These are phyloP conservation scores for Phytopythium helicoides DNA, from an alignment of 352 stramenopile genomes.

Conservation along the genomic window DNA sequence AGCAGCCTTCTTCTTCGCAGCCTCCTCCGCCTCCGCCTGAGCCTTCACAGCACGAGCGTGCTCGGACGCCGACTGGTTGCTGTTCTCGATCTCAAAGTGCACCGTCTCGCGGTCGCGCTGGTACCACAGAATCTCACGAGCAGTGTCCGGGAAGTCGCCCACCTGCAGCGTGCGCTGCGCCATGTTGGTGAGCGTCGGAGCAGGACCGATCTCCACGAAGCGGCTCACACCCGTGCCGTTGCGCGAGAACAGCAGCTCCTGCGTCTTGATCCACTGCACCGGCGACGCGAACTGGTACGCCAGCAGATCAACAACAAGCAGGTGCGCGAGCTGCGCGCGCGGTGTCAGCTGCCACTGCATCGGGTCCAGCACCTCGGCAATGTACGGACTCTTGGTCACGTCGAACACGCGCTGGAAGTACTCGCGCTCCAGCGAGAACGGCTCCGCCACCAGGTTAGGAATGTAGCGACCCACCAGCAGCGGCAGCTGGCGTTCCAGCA, in stretches of 20 bases:
- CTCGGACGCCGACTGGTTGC: constrained; percentile 64
- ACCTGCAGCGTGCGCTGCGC: constrained; percentile 69
- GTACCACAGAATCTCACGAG: constrained; percentile 81
- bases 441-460: constrained; percentile 79
- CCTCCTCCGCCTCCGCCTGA: constrained; percentile 28
- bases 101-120: constrained; percentile 78
- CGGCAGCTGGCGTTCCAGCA: constrained; percentile 65
- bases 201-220: constrained; percentile 83
- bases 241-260: constrained; percentile 67
- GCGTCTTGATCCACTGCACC: constrained; percentile 90
- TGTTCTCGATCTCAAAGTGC: constrained; percentile 71
- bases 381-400: constrained; percentile 66
- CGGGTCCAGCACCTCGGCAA: constrained; percentile 59
- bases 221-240: constrained; percentile 48
- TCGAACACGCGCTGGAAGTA: constrained; percentile 79
- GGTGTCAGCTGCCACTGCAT: constrained; percentile 74
- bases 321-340: constrained; percentile 62
- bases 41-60: constrained; percentile 41
- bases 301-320: constrained; percentile 83
- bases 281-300: constrained; percentile 89
- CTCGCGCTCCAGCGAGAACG: constrained; percentile 70
- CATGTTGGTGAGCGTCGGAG: constrained; percentile 85
- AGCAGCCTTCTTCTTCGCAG: constrained; percentile 41
- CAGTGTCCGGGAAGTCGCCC: constrained; percentile 50
- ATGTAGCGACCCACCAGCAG: constrained; percentile 82